Conservation (phyloP, 1,284 basidiomycete species). For the Ceratorhiza oryzae-sativae region DNA sequence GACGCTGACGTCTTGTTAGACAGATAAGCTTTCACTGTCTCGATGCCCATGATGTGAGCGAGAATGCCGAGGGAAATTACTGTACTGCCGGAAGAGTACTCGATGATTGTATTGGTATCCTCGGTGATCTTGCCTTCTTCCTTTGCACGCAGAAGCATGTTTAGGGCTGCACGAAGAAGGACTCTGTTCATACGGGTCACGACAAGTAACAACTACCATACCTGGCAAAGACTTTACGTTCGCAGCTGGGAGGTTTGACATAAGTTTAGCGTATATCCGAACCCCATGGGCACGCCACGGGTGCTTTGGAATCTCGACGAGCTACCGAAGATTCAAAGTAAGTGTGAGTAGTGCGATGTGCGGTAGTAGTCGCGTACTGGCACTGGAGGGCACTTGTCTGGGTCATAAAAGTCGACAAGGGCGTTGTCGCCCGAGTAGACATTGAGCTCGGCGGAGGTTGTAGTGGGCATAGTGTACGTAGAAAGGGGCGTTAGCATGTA, state of each 20-base stretch:
- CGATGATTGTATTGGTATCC: conserved; percentile 25
- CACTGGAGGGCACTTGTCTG: conserved; percentile 34
- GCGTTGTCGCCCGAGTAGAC: conserved; percentile 36
- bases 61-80: conserved; percentile 38
- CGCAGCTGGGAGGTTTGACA: conserved; percentile 26
- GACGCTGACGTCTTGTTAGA: conserved; percentile 33
- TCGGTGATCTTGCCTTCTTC: conserved; percentile 18
- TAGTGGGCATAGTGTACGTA: background rate
- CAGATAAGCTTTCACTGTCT: conserved; percentile 28
- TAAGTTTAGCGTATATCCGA: conserved; percentile 34
- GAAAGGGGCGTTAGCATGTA: background rate
- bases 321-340: background rate
- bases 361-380: conserved; percentile 11
- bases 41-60: conserved; percentile 34
- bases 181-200: background rate
- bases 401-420: conserved; percentile 36
- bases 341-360: background rate
- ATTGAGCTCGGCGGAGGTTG: conserved; percentile 14
- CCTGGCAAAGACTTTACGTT: conserved; percentile 38
- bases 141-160: conserved; percentile 35
- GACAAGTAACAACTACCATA: background rate
- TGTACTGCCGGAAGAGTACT: conserved; percentile 36
- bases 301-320: conserved; percentile 31
- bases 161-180: conserved; percentile 9
- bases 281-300: conserved; percentile 20